Evolutionary conservation across 2,329 filamentous ascomycete species (phyloP).

Genomic region (Pestalotiopsis sp.): DNA sequence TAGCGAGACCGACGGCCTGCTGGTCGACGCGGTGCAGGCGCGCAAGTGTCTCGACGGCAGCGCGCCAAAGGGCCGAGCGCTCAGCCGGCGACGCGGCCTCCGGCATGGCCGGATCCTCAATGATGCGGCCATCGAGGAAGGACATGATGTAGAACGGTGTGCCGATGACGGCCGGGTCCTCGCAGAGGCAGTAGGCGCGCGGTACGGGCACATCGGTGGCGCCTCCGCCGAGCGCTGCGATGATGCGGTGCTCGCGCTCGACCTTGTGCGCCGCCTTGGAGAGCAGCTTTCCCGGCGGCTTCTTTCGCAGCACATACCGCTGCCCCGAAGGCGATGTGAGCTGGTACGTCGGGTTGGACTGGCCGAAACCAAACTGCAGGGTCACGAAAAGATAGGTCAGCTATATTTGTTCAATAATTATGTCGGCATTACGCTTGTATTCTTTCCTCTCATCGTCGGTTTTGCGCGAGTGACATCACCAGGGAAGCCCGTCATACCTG

Average conservation of each 20-base stretch:
- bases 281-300: slow-evolving; percentile 91
- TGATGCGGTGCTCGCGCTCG: slow-evolving; percentile 91
- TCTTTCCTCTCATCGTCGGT: background rate
- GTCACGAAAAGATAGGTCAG: background rate
- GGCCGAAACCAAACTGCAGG: slow-evolving; percentile 87
- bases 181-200: slow-evolving; percentile 80
- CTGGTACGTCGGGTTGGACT: slow-evolving; percentile 97
- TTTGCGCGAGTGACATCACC: background rate
- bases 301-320: slow-evolving; percentile 92
- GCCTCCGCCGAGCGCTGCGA: slow-evolving; percentile 72
- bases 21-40: slow-evolving; percentile 79
- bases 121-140: slow-evolving; percentile 90
- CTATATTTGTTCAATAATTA: background rate
- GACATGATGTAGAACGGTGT: slow-evolving; percentile 98
- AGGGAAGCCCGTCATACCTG: slow-evolving; percentile 59
- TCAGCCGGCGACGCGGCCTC: slow-evolving; percentile 65
- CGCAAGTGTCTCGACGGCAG: slow-evolving; percentile 80
- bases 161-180: slow-evolving; percentile 78
- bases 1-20: slow-evolving; percentile 65
- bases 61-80: slow-evolving; percentile 80
- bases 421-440: background rate
- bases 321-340: slow-evolving; percentile 71
- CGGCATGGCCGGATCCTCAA: slow-evolving; percentile 78
- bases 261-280: slow-evolving; percentile 95
- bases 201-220: slow-evolving; percentile 83